Evolutionary conservation across 345 rosid genomes (phyloP).

Genomic region (Murraya koenigii): DNA sequence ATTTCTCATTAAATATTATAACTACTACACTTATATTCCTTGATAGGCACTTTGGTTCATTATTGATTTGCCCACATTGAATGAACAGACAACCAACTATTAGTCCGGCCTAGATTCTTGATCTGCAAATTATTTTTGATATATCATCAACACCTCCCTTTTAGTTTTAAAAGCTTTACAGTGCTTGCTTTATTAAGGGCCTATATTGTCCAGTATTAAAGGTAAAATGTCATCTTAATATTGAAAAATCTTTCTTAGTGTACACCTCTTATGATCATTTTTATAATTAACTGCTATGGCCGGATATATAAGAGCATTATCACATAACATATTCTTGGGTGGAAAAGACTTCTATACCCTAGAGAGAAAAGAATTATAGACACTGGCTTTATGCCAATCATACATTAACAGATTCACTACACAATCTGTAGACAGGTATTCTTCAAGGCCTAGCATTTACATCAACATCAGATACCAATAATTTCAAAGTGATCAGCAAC

Average conservation of each 20-base stretch:
- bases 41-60: neutral
- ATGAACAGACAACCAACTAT: neutral
- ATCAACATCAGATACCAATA: constrained; percentile 4
- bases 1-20: constrained; percentile 6
- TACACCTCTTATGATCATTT: neutral
- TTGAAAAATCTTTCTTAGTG: neutral
- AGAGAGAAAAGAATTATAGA: neutral
- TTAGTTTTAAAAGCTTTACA: neutral
- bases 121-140: neutral
- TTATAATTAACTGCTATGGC: neutral
- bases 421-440: neutral
- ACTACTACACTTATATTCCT: neutral
- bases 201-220: neutral
- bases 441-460: constrained; percentile 8
- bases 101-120: neutral
- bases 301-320: neutral
- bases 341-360: neutral
- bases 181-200: neutral
- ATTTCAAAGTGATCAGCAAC: constrained; percentile 18
- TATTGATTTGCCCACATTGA: constrained; percentile 16
- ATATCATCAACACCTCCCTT: neutral
- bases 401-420: neutral
- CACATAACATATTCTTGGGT: neutral
- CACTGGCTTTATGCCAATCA: no score
- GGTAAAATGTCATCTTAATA: neutral